Evolutionary conservation across 768 basidiomycete genomes (phyloP).

Genomic region (Leccinum aurantiacum): DNA sequence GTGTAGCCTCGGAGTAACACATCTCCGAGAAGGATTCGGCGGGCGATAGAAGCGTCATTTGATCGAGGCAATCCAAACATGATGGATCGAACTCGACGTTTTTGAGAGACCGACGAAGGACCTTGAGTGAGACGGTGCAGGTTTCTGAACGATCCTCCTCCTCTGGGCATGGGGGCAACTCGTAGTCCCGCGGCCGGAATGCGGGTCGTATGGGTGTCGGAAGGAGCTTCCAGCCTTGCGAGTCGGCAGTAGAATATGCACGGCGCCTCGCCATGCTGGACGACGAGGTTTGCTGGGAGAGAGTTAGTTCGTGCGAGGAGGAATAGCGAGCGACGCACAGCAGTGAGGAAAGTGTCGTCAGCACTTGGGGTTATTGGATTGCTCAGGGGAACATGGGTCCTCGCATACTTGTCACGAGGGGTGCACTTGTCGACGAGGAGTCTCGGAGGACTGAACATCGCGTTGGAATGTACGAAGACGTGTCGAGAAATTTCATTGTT

Average conservation of each 20-base stretch:
- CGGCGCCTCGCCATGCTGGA: conserved; percentile 26
- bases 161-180: conserved; percentile 30
- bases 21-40: conserved; percentile 43
- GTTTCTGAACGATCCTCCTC: conserved; percentile 29
- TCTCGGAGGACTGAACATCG: conserved; percentile 24
- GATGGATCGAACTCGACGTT: conserved; percentile 41
- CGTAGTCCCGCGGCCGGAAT: conserved; percentile 35
- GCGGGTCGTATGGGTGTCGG: conserved; percentile 35
- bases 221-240: conserved; percentile 32
- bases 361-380: conserved; percentile 27
- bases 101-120: conserved; percentile 35
- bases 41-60: conserved; percentile 41
- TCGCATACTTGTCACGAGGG: conserved; percentile 34
- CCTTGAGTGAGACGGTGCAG: conserved; percentile 30
- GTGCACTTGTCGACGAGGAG: conserved; percentile 36
- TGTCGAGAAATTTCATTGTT: background rate
- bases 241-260: conserved; percentile 34
- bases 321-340: conserved; percentile 14
- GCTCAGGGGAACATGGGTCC: conserved; percentile 31
- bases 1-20: conserved; percentile 43
- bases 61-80: conserved; percentile 43
- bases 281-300: conserved; percentile 18
- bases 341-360: conserved; percentile 27
- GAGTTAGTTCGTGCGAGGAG: background rate
- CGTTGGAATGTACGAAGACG: conserved; percentile 4